Evolutionary conservation across 495 filamentous ascomycete genomes (phyloP), one percentile per base, ranked within the genome.

Genomic region (Terfezia boudieri): DNA sequence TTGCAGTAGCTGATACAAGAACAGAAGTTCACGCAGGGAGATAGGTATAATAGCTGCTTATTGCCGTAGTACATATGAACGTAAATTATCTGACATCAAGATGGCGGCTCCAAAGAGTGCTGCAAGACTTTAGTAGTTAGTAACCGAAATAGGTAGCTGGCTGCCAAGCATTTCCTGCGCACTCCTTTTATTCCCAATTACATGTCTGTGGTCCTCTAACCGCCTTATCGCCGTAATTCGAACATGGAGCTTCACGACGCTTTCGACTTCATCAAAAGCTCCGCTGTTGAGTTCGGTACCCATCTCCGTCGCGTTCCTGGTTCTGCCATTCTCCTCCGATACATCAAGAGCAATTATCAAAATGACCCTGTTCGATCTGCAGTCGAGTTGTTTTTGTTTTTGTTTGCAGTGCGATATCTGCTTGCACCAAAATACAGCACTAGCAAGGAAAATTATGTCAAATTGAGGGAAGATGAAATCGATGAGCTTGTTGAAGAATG

Each of bases 401-500:
- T 99, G 51, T 99, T 99, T 70, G 89, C 88, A 52, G 78, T 99
- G 20, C 77, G 88, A 49, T 99, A 99, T 63, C 73, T 99, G 17
- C 73, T 96, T 46, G 80, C 86, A 38, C 88, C 92, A 2, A 83
- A 80, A 46, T 98, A 96, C 68, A 82, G 83, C 52, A 94, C 87
- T 54, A 75, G 79, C 58, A 89, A 83, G 63, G 79, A 82, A 52
- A 88, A 86, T 58, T 83, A 87, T 58, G 86, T 95, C 52, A 79
- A 82, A 58, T 69, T 98, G 56, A 82, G 82, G 10, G 90, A 96
- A 36, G 58, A 83, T 75, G 90, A 99, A 69, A 89, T 99, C 59
- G 90, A 99, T 64, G 90, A 99, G 59, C 72, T 96, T 23, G 84
- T 99, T 17, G 89, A 92, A 50, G 90, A 99, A 58, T 99, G 90